These are phyloP conservation scores for Cryptosporidium muris DNA, from an alignment of 169 alveolate species.

Conservation along the genomic window DNA sequence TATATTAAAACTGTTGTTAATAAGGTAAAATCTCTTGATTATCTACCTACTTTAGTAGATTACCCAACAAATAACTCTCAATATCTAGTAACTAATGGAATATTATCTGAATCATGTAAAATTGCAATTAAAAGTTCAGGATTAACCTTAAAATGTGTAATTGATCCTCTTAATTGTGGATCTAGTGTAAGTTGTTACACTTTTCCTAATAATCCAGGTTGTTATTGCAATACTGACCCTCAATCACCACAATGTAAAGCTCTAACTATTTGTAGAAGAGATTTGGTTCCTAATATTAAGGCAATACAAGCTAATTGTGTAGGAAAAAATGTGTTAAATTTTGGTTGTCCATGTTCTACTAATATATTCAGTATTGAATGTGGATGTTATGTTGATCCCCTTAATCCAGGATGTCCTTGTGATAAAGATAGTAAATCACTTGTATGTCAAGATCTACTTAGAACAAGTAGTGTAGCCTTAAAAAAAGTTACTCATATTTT, in stretches of 20 bases:
- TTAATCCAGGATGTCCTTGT: slow-evolving; percentile 68
- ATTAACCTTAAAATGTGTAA: slow-evolving; percentile 34
- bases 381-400: slow-evolving; percentile 43
- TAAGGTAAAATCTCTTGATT: neutral
- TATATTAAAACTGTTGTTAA: slow-evolving; percentile 21
- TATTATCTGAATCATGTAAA: slow-evolving; percentile 39
- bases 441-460: slow-evolving; percentile 34
- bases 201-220: slow-evolving; percentile 29
- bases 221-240: slow-evolving; percentile 27
- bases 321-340: slow-evolving; percentile 23
- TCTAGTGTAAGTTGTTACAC: slow-evolving; percentile 23
- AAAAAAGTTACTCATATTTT: slow-evolving; percentile 3
- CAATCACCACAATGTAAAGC: slow-evolving; percentile 30
- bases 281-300: neutral
- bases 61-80: neutral
- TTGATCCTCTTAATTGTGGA: slow-evolving; percentile 40
- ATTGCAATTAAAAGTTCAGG: slow-evolving; percentile 23
- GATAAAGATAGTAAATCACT: slow-evolving; percentile 38
- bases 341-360: slow-evolving; percentile 52
- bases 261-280: slow-evolving; percentile 28
- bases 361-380: slow-evolving; percentile 60
- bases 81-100: neutral
- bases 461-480: slow-evolving; percentile 52
- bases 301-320: slow-evolving; percentile 23
- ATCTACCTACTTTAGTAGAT: neutral